Base-by-base conservation (phyloP, 1,284 basidiomycete species). In the Leccinum pachyderme region DNA sequence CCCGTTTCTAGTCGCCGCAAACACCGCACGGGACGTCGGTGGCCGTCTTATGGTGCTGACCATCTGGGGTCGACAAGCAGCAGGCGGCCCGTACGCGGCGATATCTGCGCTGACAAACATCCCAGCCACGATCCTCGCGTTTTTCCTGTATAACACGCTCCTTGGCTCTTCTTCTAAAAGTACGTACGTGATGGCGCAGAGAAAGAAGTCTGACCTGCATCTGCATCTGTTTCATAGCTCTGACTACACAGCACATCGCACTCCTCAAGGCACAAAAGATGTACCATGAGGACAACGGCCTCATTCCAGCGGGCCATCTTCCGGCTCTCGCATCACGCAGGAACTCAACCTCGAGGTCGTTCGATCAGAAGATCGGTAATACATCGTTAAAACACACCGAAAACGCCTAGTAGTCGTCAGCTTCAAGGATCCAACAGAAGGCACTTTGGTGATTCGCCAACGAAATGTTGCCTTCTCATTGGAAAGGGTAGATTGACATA, bases 1-100 rank as follows among this genome's bases (percentile, higher is more conserved):
- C 4, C 29, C 46, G 15, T 24, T 47, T 12, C 3, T 31, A 83
- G 81, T 88, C 55, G 78, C 83, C 12, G 74, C 84, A 18, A 89
- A 89, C 66, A 71, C 83, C 2, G 86, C 86, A 31, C 82, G 86
- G 61, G 87, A 89, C 63, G 44, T 89, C 47, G 87, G 86, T 18
- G 83, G 77, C 3, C 80, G 86, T 15, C 59, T 88, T 25, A 76
- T 77, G 57, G 80, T 76, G 5, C 59, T 87, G 63, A 75, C 81
- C 0, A 76, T 87, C 47, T 88, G 81, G 77, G 86, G 86, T 4
- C 63, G 44, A 3, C 61, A 70, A 55, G 85, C 84, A 18, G 66
- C 72, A 22, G 84, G 84, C 25, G 83, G 84, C 4, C 61, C 62
- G 15, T 88, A 87, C 62, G 81, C 83, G 4, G 86, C 84, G 0